Base-by-base conservation (phyloP, 768 basidiomycete genomes). In the Rhodotorula diobovata region DNA sequence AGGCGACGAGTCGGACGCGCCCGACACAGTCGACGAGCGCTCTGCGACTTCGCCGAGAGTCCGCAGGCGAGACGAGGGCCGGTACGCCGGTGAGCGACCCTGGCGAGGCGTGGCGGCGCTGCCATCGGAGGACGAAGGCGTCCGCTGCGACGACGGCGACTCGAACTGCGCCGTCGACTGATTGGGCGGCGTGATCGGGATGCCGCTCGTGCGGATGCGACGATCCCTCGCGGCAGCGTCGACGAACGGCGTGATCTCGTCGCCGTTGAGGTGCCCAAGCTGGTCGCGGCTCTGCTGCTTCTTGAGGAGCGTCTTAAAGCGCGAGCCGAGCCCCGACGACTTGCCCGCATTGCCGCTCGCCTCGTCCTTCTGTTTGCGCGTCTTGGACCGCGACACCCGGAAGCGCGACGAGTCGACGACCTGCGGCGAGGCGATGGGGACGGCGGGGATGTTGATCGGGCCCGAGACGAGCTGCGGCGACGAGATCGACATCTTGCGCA, bases 181-280 rank as follows among this genome's bases (percentile, higher is more conserved):
- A 32, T 66, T 63, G 28, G 73, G 73, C 10, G 73, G 73, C 0
- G 73, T 71, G 60, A 71, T 25, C 1, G 63, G 58, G 15, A 30
- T n/a, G 16, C 66, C 2, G 37, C 48, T 57, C 57, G 34, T 12
- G 46, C 46, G 58, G 39, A 30, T 5, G 32, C 21, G 46, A 18
- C 3, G 46, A 18, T 59, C 65, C 43, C 41, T 6, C 25, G 61
- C 15, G 9, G 28, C 37, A 18, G 39, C 45, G 53, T 66, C 65
- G 61, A 67, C 66, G 58, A 74, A 74, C 6, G 72, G 72, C 11
- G 72, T 74, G 32, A 74, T 41, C 63, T 74, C 72, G 66, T 74
- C 72, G 34, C 72, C 72, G 68, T 74, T 74, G 58, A 74, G 68
- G 21, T 65, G 62, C 2, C 53, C 32, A 21, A 74, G 66, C 39